Conservation (phyloP, 306 rosid genomes). For the Astragalus membranaceus region DNA sequence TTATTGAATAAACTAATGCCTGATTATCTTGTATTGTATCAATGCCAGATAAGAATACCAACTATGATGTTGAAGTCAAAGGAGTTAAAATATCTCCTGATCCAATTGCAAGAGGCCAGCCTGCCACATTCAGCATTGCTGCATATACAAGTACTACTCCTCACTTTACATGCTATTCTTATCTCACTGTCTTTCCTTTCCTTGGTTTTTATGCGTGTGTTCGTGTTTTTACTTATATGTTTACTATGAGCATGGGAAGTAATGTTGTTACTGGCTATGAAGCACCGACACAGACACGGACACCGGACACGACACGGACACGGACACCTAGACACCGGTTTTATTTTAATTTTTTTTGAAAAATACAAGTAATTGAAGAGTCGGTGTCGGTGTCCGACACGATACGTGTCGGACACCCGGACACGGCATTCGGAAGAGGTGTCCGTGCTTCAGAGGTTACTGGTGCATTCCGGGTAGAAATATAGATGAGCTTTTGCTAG, state of each 20-base stretch:
- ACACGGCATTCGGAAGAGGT: no score
- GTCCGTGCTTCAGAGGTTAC: no score
- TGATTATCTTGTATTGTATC: background rate
- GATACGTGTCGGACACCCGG: no score
- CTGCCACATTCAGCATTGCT: slow-evolving; percentile 72
- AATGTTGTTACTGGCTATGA: background rate
- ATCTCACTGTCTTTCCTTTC: background rate
- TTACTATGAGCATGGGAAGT: background rate
- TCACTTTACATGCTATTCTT: background rate
- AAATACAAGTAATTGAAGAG: no score
- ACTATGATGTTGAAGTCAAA: slow-evolving; percentile 56
- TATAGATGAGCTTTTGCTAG: background rate
- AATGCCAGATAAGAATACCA: slow-evolving; percentile 50
- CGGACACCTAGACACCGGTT: no score
- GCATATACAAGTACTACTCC: slow-evolving; percentile 64
- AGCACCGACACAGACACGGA: no score
- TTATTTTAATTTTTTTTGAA: no score
- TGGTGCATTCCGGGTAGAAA: background rate
- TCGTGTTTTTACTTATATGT: background rate
- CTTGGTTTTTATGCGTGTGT: background rate
- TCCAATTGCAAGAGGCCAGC: slow-evolving; percentile 69
- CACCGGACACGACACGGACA: no score
- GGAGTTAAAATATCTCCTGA: slow-evolving; percentile 69
- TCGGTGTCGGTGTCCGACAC: no score
- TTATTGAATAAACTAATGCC: background rate